Conservation (phyloP, 495 filamentous ascomycete species). For the Mytilinidion resinicola region DNA sequence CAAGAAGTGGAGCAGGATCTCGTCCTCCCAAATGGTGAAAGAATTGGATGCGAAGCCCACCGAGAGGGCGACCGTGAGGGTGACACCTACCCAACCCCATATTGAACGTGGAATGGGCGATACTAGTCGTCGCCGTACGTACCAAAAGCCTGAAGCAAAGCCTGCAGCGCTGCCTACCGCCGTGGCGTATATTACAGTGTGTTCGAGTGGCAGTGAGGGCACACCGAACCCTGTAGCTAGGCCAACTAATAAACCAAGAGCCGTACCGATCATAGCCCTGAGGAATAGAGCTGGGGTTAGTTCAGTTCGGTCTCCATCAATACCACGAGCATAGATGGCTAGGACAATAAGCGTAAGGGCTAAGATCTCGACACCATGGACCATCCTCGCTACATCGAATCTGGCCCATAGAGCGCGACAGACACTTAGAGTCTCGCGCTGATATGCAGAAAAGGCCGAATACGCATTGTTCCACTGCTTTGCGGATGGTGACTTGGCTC, state of each 20-base stretch:
- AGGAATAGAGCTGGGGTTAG: slow-evolving; percentile 45
- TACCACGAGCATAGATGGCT: slow-evolving; percentile 61
- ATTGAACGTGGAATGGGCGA: slow-evolving; percentile 67
- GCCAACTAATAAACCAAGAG: slow-evolving; percentile 30
- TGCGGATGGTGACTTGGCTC: slow-evolving; percentile 38
- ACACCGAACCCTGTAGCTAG: slow-evolving; percentile 21
- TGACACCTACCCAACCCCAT: slow-evolving; percentile 79
- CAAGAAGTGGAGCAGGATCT: slow-evolving; percentile 87
- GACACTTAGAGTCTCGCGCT: slow-evolving; percentile 68
- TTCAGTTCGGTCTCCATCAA: slow-evolving; percentile 47
- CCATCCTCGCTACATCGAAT: slow-evolving; percentile 83
- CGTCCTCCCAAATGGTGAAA: slow-evolving; percentile 98
- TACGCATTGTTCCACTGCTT: slow-evolving; percentile 42
- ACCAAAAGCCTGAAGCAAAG: slow-evolving; percentile 51
- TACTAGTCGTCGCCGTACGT: slow-evolving; percentile 42
- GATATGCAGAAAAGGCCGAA: slow-evolving; percentile 62
- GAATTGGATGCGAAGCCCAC: slow-evolving; percentile 94
- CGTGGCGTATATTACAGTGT: slow-evolving; percentile 43
- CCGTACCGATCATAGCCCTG: slow-evolving; percentile 32
- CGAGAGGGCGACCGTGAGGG: slow-evolving; percentile 77
- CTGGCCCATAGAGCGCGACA: slow-evolving; percentile 84
- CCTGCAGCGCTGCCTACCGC: slow-evolving; percentile 59
- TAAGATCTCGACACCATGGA: slow-evolving; percentile 66
- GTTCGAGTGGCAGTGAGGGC: slow-evolving; percentile 20
- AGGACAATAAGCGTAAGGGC: slow-evolving; percentile 58